Percentiles rank a stretch among this genome's conserved stretches.
These are phyloP conservation scores for Candida sakaeoensis DNA, from an alignment of 805 yeast species.

Conservation along the genomic window DNA sequence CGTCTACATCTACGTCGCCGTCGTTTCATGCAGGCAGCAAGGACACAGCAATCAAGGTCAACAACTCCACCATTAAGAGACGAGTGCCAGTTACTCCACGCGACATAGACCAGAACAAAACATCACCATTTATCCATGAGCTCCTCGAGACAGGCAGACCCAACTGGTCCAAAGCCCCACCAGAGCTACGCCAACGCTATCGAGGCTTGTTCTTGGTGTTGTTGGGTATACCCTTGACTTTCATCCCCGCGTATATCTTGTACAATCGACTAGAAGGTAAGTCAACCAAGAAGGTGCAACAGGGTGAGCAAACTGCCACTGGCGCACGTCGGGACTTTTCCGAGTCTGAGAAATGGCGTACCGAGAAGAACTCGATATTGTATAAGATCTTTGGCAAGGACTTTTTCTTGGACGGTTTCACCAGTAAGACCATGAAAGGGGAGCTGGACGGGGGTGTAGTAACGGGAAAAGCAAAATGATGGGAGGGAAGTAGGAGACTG, in stretches of 20 bases:
- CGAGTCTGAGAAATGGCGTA: constrained; percentile 38
- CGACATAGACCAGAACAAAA: constrained; percentile 9
- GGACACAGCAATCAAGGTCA: neutral
- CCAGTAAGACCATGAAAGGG: constrained; percentile 34
- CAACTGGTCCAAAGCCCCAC: constrained; percentile 43
- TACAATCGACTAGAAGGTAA: constrained; percentile 36
- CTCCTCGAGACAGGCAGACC: constrained; percentile 38
- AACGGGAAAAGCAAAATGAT: too few relatives aligned
- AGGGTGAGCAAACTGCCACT: constrained; percentile 37
- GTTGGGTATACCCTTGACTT: constrained; percentile 34
- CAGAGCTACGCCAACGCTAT: constrained; percentile 32
- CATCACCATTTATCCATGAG: constrained; percentile 32
- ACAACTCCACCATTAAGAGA: too few relatives aligned
- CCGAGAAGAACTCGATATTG: constrained; percentile 26
- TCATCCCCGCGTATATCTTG: constrained; percentile 32
- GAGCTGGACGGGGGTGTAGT: too few relatives aligned
- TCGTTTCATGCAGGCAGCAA: neutral
- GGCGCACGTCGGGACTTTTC: constrained; percentile 30
- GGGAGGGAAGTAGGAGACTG: too few relatives aligned
- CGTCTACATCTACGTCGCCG: constrained; percentile 2
- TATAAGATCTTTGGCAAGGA: constrained; percentile 40
- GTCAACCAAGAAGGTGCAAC: constrained; percentile 36
- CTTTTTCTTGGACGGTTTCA: constrained; percentile 41
- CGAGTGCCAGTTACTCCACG: constrained; percentile 4
- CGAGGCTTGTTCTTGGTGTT: constrained; percentile 36